phyloP scores from a whole-genome alignment of 2,329 filamentous ascomycete genomes.

The Alternaria gansuensis region DNA sequence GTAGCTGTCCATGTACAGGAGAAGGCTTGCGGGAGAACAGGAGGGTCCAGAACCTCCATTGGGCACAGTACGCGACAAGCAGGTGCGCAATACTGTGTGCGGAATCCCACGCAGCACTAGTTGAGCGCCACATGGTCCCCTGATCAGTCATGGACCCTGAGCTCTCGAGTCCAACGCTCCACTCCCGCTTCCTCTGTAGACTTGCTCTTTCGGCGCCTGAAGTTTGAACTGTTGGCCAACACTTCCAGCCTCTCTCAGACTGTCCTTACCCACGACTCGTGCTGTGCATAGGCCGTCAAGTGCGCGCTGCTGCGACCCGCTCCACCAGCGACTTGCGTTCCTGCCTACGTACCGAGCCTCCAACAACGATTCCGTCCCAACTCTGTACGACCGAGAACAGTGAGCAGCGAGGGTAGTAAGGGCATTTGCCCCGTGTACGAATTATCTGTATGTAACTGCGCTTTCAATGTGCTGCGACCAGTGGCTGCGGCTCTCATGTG shows the following conservation, averaged over 20 bases:
- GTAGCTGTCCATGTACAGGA: constrained; percentile 13
- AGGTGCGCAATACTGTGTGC: constrained; percentile 19
- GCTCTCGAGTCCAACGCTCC: constrained; percentile 21
- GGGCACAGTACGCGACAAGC: constrained; percentile 20
- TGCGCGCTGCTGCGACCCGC: constrained; percentile 19
- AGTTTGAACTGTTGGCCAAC: constrained; percentile 22
- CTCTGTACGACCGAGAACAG: constrained; percentile 29
- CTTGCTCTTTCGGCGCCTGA: constrained; percentile 14
- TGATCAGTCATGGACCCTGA: constrained; percentile 23
- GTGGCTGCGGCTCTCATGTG: constrained; percentile 28
- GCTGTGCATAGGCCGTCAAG: constrained; percentile 21
- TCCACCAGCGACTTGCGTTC: constrained; percentile 16
- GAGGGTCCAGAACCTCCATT: constrained; percentile 18
- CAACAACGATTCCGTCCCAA: constrained; percentile 23
- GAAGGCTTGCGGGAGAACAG: constrained; percentile 17
- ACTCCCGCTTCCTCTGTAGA: constrained; percentile 19
- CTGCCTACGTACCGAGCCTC: constrained; percentile 18
- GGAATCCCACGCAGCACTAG: constrained; percentile 20
- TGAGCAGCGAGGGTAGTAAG: constrained; percentile 30
- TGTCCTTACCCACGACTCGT: constrained; percentile 22
- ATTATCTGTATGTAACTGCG: constrained; percentile 37
- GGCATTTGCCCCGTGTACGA: constrained; percentile 43
- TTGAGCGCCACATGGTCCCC: constrained; percentile 21
- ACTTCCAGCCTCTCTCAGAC: constrained; percentile 18
- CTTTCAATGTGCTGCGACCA: constrained; percentile 19